Base-by-base conservation (phyloP, 2,329 filamentous ascomycete species). In the Daldinia sp. region DNA sequence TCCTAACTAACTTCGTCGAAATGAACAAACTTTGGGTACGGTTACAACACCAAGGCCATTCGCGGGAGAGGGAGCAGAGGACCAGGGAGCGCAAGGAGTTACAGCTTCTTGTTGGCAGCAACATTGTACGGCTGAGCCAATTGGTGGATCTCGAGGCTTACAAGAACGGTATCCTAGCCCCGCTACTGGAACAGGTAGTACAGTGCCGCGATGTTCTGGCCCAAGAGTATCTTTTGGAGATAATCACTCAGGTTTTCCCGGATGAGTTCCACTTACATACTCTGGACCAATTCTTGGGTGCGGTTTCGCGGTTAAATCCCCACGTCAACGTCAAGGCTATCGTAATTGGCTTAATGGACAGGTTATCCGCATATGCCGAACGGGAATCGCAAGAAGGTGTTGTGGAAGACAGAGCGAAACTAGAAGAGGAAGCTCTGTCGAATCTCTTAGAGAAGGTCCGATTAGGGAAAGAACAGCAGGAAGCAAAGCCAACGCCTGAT, bases 1-100 rank as follows among this genome's bases (percentile, higher is more conserved):
- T 98, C 62, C 84, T 99, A 77, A 99, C 96, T 68, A 99, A 99
- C 77, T 99, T 99, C 78, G 96, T 99, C 74, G 96, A 99, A 82
- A 99, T 99, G 96, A 99, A 99, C 83, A 99, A 99, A 86, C 87
- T 99, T 37, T 99, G 96, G 96, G 96, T 99, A 70, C 91, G 96
- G 48, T 84, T 98, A 77, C 96, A 99, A 80, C 96, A 99, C 80
- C 96, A 99, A 79, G 96, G 96, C 28, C 96, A 98, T 78, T 99
- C 96, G 42, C 88, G 95, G 75, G 96, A 99, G 81, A 87, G 96
- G 59, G 96, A 99, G 71, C 91, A 97, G 82, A 88, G 96, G 74
- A 97, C 94, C 65, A 94, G 96, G 76, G 96, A 99, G 83, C 88
- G 96, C 75, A 94, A 97, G 79, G 97, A 99, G 82, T 85, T 99